phyloP scores from a whole-genome alignment of 108 stramenopile species.

The Pelagomonas calceolata region DNA sequence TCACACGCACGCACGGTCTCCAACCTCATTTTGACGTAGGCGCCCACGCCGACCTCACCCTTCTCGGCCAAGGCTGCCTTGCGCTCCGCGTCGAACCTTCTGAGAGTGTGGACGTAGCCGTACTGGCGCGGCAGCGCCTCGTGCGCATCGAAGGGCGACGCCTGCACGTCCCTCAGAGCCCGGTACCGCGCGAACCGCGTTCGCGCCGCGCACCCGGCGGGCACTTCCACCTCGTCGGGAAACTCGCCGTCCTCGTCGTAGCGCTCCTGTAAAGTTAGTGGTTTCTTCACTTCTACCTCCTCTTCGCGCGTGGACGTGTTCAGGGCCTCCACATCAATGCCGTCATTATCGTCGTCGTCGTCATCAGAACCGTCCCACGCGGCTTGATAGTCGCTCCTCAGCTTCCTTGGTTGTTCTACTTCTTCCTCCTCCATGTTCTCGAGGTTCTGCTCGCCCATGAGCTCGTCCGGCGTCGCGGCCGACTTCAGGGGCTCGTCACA shows the following conservation, averaged over 20 bases:
- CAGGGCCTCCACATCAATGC: slow-evolving; percentile 49
- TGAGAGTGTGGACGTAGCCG: slow-evolving; percentile 80
- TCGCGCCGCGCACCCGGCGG: slow-evolving; percentile 67
- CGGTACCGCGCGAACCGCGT: slow-evolving; percentile 93
- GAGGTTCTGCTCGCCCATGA: slow-evolving; percentile 97
- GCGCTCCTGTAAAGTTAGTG: too few species aligned
- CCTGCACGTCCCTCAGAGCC: slow-evolving; percentile 79
- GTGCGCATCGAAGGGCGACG: slow-evolving; percentile 87
- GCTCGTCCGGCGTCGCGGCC: slow-evolving; percentile 79
- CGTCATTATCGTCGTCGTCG: slow-evolving; percentile 36
- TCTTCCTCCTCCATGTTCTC: too few species aligned
- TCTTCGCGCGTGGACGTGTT: slow-evolving; percentile 54
- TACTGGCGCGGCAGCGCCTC: slow-evolving; percentile 92
- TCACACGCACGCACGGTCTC: slow-evolving; percentile 54
- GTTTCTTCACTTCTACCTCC: too few species aligned
- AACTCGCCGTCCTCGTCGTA: slow-evolving; percentile 77
- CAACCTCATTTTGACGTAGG: slow-evolving; percentile 71
- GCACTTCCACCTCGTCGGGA: slow-evolving; percentile 92
- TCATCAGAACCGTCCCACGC: slow-evolving; percentile 11
- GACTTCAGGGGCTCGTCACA: slow-evolving; percentile 58
- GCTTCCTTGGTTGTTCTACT: too few species aligned
- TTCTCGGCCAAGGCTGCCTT: slow-evolving; percentile 57
- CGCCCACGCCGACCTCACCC: slow-evolving; percentile 55
- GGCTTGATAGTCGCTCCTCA: too few species aligned
- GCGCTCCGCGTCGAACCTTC: slow-evolving; percentile 72